Evolutionary conservation across 2,329 filamentous ascomycete genomes (phyloP), one percentile per base, ranked within the genome.

Genomic region (Pseudopithomyces maydicus): DNA sequence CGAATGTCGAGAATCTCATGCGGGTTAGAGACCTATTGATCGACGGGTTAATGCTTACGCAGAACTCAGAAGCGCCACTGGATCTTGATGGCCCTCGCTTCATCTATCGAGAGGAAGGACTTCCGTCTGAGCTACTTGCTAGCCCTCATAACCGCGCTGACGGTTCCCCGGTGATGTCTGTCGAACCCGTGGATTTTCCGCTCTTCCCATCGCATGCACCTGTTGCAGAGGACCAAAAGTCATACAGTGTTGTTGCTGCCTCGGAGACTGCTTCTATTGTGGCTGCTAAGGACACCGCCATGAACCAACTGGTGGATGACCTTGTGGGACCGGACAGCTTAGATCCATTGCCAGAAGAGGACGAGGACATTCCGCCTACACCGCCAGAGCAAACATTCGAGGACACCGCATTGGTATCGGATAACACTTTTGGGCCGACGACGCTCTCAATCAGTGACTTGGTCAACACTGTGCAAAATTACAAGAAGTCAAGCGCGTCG

Each of bases 1-100:
- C 82, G 0, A 85, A 87, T 54, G 78, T 85, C 33, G 88, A 90
- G 72, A 88, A 88, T 84, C 79, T 88, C n/a, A 84, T 85, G 68
- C 82, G 88, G 39, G 81, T 90, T 52, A 82, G 84, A 53, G 85
- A 88, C 57, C 80, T 90, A 32, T 76, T 90, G 7, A 80, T 85
- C 46, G 85, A 87, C 70, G 88, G 85, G 2, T 75, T 88, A 36
- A 76, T 83, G 52, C 73, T 89, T 26, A 82, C 84, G n/a, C 77
- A 82, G 53, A 79, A 81, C 19, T 58, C 78, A 63, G 76, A 77
- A 71, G 79, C 82, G 15, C 82, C 82, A 10, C 67, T 84, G 20
- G 76, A 77, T 46, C 68, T 84, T 33, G 77, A 81, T 36, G 78
- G 79, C 22, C 74, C 77, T 39, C 76, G 80, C 58, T 86, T 86